Evolutionary conservation across 2,329 filamentous ascomycete species (phyloP).

Genomic region (Colletotrichum neosansevieriae): DNA sequence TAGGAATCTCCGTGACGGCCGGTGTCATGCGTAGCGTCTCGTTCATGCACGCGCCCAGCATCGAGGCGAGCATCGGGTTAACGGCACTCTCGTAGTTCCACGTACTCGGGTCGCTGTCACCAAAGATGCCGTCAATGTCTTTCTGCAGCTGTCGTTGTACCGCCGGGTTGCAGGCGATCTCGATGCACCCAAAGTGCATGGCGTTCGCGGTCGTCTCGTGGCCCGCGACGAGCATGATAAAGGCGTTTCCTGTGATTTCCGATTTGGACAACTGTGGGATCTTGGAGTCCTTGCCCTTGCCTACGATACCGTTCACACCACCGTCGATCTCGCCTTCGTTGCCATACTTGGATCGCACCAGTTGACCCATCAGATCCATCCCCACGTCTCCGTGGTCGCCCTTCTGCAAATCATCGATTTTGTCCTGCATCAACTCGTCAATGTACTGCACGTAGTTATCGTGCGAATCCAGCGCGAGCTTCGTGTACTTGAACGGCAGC

Average conservation of each 20-base stretch:
- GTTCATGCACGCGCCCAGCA: slow-evolving; percentile 81
- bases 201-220: slow-evolving; percentile 85
- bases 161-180: slow-evolving; percentile 73
- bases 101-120: slow-evolving; percentile 64
- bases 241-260: slow-evolving; percentile 80
- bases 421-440: slow-evolving; percentile 74
- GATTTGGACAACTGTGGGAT: slow-evolving; percentile 63
- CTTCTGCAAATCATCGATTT: slow-evolving; percentile 58
- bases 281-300: slow-evolving; percentile 42
- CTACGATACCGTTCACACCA: slow-evolving; percentile 29
- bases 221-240: slow-evolving; percentile 77
- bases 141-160: slow-evolving; percentile 75
- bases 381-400: slow-evolving; percentile 56
- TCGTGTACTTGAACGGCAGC: slow-evolving; percentile 64
- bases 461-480: slow-evolving; percentile 65
- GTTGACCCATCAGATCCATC: slow-evolving; percentile 66
- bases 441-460: slow-evolving; percentile 77
- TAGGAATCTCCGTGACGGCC: slow-evolving; percentile 79
- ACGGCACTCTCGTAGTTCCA: slow-evolving; percentile 81
- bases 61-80: slow-evolving; percentile 73
- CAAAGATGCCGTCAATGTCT: slow-evolving; percentile 76
- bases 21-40: slow-evolving; percentile 81
- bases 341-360: slow-evolving; percentile 58
- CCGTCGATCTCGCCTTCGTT: slow-evolving; percentile 40
- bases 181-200: slow-evolving; percentile 77